Evolutionary conservation across 257 asterid genomes (phyloP).

Genomic region (Dorcoceras hygrometricum): DNA sequence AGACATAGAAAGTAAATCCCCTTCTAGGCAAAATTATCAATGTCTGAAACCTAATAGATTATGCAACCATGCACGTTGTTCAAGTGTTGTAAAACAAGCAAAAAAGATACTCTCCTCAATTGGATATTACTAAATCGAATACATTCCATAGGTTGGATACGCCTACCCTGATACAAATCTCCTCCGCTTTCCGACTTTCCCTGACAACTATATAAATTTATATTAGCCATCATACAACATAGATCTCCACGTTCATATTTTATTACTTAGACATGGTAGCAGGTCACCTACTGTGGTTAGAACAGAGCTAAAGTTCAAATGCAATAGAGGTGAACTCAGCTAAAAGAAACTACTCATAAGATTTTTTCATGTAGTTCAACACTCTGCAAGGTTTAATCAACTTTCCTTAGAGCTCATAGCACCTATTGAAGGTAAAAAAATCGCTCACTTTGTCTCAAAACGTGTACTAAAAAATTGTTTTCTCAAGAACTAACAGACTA

Average conservation of each 20-base stretch:
- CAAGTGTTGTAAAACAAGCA: background rate
- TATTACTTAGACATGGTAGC: background rate
- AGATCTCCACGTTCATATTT: background rate
- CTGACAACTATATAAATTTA: background rate
- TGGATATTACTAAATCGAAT: background rate
- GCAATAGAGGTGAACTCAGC: background rate
- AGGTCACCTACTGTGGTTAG: background rate
- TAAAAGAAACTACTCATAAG: background rate
- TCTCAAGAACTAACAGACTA: background rate
- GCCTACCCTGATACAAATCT: background rate
- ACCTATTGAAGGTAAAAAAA: background rate
- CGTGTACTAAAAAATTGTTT: background rate
- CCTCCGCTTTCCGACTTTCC: background rate
- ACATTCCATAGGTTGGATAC: background rate
- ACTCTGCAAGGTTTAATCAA: background rate
- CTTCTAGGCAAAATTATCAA: constrained; percentile 40
- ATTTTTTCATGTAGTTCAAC: background rate
- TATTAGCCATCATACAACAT: background rate
- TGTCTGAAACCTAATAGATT: background rate
- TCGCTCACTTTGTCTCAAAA: background rate
- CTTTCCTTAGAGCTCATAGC: background rate
- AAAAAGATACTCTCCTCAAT: background rate
- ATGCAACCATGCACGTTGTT: background rate
- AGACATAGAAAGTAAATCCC: constrained; percentile 50
- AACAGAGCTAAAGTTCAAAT: background rate